phyloP scores from a whole-genome alignment of 805 yeast species.

The Jamesozyma piceae region DNA sequence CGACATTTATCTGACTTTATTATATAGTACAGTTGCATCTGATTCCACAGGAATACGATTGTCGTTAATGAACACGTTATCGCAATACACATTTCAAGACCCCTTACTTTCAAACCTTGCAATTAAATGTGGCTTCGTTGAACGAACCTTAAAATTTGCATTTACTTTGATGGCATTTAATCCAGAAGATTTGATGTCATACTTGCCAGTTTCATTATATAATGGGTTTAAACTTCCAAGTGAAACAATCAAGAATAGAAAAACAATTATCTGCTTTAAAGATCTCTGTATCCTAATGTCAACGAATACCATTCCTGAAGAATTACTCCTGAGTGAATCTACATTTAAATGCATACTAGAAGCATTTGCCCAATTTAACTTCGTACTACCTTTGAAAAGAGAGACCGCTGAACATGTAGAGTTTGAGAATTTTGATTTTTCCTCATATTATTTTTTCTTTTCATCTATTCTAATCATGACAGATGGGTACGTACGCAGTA shows the following conservation, averaged over 20 bases:
- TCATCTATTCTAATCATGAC: conserved; percentile 26
- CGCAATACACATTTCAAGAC: conserved; percentile 27
- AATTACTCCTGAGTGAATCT: conserved; percentile 20
- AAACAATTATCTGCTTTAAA: conserved; percentile 24
- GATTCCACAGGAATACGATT: conserved; percentile 18
- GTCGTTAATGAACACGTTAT: conserved; percentile 20
- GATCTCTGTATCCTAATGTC: conserved; percentile 67
- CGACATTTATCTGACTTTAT: conserved; percentile 60
- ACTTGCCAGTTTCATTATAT: conserved; percentile 20
- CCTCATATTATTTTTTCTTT: conserved; percentile 26
- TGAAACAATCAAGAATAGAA: conserved; percentile 24
- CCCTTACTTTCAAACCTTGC: conserved; percentile 24
- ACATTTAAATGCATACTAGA: conserved; percentile 16
- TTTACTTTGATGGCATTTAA: conserved; percentile 25
- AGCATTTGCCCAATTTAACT: conserved; percentile 23
- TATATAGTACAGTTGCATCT: conserved; percentile 22
- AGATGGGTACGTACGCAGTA: conserved; percentile 26
- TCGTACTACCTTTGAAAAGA: conserved; percentile 57
- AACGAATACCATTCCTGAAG: conserved; percentile 49
- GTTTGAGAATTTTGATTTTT: conserved; percentile 78
- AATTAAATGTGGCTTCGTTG: conserved; percentile 22
- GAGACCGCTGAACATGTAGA: conserved; percentile 79
- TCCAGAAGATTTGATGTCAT: conserved; percentile 17
- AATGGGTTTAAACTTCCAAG: conserved; percentile 21
- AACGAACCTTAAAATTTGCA: conserved; percentile 22